Conservation (phyloP, 768 basidiomycete genomes). For the Austroboletus eburneus region DNA sequence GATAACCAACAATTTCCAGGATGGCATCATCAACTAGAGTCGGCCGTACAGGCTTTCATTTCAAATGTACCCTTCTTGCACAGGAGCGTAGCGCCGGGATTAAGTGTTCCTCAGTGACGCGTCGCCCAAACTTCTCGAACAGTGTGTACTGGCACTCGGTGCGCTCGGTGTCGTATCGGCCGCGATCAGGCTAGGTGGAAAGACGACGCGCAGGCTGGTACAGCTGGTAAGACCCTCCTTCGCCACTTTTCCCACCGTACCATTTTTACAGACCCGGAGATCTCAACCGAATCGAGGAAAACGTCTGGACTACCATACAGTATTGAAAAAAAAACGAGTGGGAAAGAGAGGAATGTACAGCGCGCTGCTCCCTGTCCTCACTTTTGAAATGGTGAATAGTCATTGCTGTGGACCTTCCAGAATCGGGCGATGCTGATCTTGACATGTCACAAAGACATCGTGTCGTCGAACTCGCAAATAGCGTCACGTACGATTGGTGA, state of each 20-base stretch:
- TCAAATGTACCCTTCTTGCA: constrained; percentile 56
- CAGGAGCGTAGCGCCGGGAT: constrained; percentile 83
- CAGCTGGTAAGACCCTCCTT: constrained; percentile 78
- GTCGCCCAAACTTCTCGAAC: constrained; percentile 79
- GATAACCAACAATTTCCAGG: too few species aligned
- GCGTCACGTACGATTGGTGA: constrained; percentile 84
- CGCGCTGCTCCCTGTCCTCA: constrained; percentile 18
- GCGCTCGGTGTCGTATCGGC: constrained; percentile 68
- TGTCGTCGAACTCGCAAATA: constrained; percentile 86
- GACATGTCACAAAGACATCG: constrained; percentile 84
- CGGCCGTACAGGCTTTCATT: constrained; percentile 53
- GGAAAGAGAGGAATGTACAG: constrained; percentile 40
- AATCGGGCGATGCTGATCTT: constrained; percentile 56
- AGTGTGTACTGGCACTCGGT: constrained; percentile 76
- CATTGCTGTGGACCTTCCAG: constrained; percentile 68
- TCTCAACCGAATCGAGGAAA: constrained; percentile 78
- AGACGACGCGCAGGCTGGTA: constrained; percentile 79
- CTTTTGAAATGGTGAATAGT: constrained; percentile 52
- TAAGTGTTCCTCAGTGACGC: constrained; percentile 76
- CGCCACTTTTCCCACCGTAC: constrained; percentile 63
- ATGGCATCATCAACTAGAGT: constrained; percentile 21
- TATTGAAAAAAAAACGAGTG: constrained; percentile 45
- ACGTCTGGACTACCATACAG: constrained; percentile 43
- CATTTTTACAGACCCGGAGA: constrained; percentile 67
- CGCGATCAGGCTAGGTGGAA: constrained; percentile 87